Conservation (phyloP, 2,329 filamentous ascomycete species). For the Cephalotrichum gorgonifer region DNA sequence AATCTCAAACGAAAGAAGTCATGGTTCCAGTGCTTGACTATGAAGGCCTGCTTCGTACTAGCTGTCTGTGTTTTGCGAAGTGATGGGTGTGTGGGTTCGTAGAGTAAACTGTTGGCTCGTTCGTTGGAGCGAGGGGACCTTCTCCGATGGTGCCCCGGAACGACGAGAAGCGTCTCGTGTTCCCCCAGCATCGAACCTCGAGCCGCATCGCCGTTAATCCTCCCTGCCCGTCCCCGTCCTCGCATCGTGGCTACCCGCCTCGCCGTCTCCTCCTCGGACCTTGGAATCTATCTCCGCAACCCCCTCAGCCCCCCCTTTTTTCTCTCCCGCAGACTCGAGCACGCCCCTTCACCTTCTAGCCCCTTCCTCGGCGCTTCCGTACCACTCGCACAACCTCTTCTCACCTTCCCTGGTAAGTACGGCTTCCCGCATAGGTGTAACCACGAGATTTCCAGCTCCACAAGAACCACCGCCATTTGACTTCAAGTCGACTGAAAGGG, state of each 20-base stretch:
- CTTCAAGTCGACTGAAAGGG: not conserved
- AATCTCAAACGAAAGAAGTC: not conserved
- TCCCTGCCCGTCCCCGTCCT: not conserved
- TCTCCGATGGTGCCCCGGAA: not conserved
- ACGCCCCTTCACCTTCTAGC: not conserved
- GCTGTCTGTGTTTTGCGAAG: no score
- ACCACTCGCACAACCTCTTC: not conserved
- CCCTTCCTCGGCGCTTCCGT: not conserved
- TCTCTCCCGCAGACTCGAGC: not conserved
- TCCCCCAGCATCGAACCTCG: not conserved
- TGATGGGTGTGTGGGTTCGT: no score
- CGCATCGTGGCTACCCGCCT: not conserved
- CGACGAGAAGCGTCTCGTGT: not conserved
- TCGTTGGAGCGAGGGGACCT: not conserved
- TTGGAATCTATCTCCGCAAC: not conserved
- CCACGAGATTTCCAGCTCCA: not conserved
- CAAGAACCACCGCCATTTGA: not conserved
- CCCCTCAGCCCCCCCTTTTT: not conserved
- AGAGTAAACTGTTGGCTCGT: no score
- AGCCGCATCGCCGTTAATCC: not conserved
- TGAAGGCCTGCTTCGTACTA: no score
- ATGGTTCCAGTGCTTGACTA: not conserved
- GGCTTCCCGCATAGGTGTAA: not conserved
- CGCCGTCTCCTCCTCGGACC: not conserved
- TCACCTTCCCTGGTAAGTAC: not conserved